Evolutionary conservation across 2,329 filamentous ascomycete species (phyloP).

Genomic region (Stachybotrys chlorohalonatus): DNA sequence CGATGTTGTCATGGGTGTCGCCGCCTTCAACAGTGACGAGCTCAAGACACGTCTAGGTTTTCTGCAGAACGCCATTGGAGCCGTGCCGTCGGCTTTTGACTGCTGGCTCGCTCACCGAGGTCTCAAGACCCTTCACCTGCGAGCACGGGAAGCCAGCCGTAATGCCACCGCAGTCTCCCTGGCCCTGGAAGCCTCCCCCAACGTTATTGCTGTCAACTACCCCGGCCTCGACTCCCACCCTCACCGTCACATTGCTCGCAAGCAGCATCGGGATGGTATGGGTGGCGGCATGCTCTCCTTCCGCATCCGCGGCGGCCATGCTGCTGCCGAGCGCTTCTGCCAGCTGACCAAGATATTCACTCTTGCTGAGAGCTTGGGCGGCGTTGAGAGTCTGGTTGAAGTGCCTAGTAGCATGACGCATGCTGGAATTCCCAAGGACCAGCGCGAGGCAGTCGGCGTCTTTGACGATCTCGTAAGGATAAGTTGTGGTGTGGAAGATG

Average conservation of each 20-base stretch:
- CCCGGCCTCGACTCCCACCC: constrained; percentile 83
- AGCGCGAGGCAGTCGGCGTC: constrained; percentile 86
- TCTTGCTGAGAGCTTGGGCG: constrained; percentile 84
- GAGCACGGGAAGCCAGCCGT: constrained; percentile 71
- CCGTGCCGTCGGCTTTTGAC: constrained; percentile 90
- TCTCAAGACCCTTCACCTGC: constrained; percentile 91
- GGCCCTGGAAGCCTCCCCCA: constrained; percentile 67
- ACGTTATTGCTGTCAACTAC: constrained; percentile 91
- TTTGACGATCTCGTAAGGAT: constrained; percentile 90
- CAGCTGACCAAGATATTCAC: constrained; percentile 84
- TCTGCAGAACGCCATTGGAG: constrained; percentile 95
- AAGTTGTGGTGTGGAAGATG: constrained; percentile 91
- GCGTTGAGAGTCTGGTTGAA: constrained; percentile 86
- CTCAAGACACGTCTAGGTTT: constrained; percentile 73
- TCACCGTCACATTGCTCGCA: constrained; percentile 73
- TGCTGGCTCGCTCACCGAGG: constrained; percentile 97
- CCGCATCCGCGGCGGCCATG: constrained; percentile 78
- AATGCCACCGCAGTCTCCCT: constrained; percentile 74
- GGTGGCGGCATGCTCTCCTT: constrained; percentile 98
- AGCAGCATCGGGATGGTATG: constrained; percentile 90
- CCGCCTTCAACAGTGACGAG: constrained; percentile 82
- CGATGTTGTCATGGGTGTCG: constrained; percentile 96
- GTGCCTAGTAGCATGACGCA: constrained; percentile 96
- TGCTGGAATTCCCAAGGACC: constrained; percentile 81
- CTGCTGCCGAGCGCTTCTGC: constrained; percentile 87